Evolutionary conservation across 768 basidiomycete species (phyloP), one percentile per base, ranked within the genome.

Genomic region (Boletus rubescentipes): DNA sequence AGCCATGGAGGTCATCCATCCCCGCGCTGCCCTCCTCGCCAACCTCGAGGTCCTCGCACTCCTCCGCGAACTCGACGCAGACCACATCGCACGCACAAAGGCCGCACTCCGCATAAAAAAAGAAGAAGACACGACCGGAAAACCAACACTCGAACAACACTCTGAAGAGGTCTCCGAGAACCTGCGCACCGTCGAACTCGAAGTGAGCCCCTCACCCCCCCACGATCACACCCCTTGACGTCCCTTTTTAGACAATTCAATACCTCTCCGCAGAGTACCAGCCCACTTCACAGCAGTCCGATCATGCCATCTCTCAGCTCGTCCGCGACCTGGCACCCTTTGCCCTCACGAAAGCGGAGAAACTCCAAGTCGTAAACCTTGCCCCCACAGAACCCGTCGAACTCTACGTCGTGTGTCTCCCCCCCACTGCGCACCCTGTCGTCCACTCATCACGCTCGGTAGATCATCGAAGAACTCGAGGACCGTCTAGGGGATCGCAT

Each of bases 401-500:
- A 67, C 82, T 97, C 23, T 95, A 97, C 64, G 88, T 91, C 52
- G 93, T 95, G 59, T 42, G 91, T 80, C 29, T 34, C 47, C 21
- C 31, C 30, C n/a, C 15, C 31, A 18, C 1, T 5, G 39, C 15
- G 8, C 45, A 9, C 4, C 36, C 3, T 1, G 4, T 30, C 44
- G 3, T 42, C 16, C 42, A 30, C 51, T 50, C 53, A 57, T 29
- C 18, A 3, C 30, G 6, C 36, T n/a, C 20, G 23, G n/a, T 49
- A 97, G 94, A 88, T 96, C 50, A 83, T 98, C 9, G 95, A 98
- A 72, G 94, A 98, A 68, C 73, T 93, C 3, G 91, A 94, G 69
- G 87, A 90, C 59, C 81, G 94, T 40, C 79, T 93, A 5, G 85
- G 86, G 0, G 79, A 85, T 37, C 74, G 78, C 31, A 85, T 88